Evolutionary conservation across 805 yeast genomes (phyloP).

Genomic region (Dipodascus geniculatus): DNA sequence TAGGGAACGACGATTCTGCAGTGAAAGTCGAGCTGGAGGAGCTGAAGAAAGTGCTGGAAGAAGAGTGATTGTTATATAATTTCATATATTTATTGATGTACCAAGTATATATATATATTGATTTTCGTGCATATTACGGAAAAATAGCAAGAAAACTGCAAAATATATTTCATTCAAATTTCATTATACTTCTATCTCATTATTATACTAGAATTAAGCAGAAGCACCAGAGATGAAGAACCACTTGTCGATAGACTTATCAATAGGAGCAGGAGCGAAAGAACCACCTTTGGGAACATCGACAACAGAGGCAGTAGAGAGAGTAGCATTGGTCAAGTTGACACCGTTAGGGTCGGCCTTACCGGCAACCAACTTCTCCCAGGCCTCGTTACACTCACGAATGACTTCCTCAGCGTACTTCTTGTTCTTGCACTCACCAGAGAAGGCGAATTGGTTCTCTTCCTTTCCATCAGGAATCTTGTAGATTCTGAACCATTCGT

Average conservation of each 20-base stretch:
- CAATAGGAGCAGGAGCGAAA: slow-evolving; percentile 84
- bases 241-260: slow-evolving; percentile 96
- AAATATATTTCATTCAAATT: not conserved
- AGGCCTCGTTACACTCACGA: slow-evolving; percentile 71
- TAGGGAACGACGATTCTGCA: not conserved
- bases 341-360: slow-evolving; percentile 54
- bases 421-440: slow-evolving; percentile 83
- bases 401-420: slow-evolving; percentile 77
- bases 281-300: slow-evolving; percentile 62
- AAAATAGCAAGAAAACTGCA: too few relatives aligned
- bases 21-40: not conserved
- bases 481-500: slow-evolving; percentile 97
- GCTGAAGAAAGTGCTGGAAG: not conserved
- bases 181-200: not conserved
- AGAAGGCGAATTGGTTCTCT: slow-evolving; percentile 91
- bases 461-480: slow-evolving; percentile 98
- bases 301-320: slow-evolving; percentile 21
- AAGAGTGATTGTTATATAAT: not conserved
- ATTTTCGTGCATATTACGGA: too few relatives aligned
- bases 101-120: not conserved
- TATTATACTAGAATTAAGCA: slow-evolving; percentile 9
- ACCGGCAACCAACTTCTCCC: slow-evolving; percentile 67
- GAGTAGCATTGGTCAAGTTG: slow-evolving; percentile 62
- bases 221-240: slow-evolving; percentile 65
- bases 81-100: not conserved